These are phyloP conservation scores for Kwoniella dejecticola DNA, from an alignment of 768 basidiomycete genomes.

Conservation along the genomic window DNA sequence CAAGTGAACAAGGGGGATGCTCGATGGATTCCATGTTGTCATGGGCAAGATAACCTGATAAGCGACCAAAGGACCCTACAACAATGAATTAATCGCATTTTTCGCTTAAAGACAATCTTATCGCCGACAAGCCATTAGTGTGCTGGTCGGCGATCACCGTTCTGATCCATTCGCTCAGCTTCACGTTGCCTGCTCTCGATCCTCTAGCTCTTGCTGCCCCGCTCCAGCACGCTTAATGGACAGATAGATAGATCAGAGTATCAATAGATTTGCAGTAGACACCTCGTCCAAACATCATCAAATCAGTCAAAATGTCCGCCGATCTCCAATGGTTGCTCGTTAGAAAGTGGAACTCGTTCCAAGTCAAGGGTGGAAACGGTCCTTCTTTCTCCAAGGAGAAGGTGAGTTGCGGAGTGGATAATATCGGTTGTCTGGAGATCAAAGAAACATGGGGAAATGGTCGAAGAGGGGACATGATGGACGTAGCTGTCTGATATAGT, in stretches of 20 bases:
- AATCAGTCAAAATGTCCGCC: conserved; percentile 65
- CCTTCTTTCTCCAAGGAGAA: conserved; percentile 82
- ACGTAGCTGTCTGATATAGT: no score
- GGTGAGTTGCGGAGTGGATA: conserved; percentile 50
- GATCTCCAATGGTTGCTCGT: conserved; percentile 90
- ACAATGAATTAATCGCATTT: background rate
- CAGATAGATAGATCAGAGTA: no score
- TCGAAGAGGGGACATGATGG: no score
- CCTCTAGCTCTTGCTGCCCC: background rate
- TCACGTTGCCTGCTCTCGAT: background rate
- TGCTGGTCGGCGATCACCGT: conserved; percentile 1
- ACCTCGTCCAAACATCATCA: conserved; percentile 6
- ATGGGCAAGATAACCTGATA: background rate
- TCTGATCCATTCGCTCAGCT: background rate
- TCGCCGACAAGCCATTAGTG: background rate
- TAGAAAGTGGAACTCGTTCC: conserved; percentile 80
- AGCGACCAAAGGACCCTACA: no score
- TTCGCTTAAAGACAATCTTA: background rate
- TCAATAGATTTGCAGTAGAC: no score
- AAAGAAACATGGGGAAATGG: no score
- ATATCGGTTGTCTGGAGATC: no score
- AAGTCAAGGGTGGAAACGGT: conserved; percentile 76
- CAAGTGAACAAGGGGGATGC: no score
- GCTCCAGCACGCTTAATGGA: no score
- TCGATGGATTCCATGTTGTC: background rate